These are phyloP conservation scores for Leishmania guyanensis DNA, from an alignment of 208 protist species.

Conservation along the genomic window DNA sequence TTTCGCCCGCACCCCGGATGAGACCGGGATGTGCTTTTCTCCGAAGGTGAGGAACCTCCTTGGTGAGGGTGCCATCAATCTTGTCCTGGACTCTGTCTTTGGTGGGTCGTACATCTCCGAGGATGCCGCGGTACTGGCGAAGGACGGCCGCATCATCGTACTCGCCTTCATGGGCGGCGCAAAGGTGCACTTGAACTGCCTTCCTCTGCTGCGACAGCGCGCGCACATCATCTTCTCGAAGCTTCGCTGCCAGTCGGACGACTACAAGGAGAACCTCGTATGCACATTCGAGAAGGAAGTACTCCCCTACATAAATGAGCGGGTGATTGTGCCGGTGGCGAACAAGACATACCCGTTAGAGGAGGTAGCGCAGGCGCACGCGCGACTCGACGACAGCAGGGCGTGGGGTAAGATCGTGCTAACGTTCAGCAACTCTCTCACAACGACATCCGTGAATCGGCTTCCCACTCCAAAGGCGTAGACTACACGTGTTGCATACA, in stretches of 20 bases:
- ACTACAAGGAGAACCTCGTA: conserved; percentile 70
- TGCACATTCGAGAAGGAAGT: conserved; percentile 58
- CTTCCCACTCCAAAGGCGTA: conserved; percentile 1
- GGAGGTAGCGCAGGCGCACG: conserved; percentile 69
- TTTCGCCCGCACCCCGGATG: conserved; percentile 66
- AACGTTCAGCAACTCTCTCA: conserved; percentile 32
- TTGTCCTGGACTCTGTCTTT: conserved; percentile 83
- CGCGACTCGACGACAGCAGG: conserved; percentile 54
- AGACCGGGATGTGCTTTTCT: conserved; percentile 65
- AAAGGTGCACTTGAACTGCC: conserved; percentile 56
- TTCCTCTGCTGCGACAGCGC: conserved; percentile 67
- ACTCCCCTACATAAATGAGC: conserved; percentile 55
- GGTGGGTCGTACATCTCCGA: conserved; percentile 76
- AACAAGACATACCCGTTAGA: conserved; percentile 71
- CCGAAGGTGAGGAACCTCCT: conserved; percentile 60
- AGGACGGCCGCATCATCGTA: conserved; percentile 74
- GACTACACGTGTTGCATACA: not conserved
- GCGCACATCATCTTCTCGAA: conserved; percentile 74
- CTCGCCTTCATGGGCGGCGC: conserved; percentile 69
- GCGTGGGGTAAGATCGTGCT: conserved; percentile 75
- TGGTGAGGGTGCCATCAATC: conserved; percentile 54
- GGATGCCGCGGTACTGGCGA: conserved; percentile 54
- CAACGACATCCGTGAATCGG: not conserved
- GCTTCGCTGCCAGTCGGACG: conserved; percentile 54
- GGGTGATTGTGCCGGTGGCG: conserved; percentile 59